A percentile compares a stretch with the other conserved stretches of the same genome.
Conservation (phyloP, 441 rosid species). For the Melastoma candidum region DNA sequence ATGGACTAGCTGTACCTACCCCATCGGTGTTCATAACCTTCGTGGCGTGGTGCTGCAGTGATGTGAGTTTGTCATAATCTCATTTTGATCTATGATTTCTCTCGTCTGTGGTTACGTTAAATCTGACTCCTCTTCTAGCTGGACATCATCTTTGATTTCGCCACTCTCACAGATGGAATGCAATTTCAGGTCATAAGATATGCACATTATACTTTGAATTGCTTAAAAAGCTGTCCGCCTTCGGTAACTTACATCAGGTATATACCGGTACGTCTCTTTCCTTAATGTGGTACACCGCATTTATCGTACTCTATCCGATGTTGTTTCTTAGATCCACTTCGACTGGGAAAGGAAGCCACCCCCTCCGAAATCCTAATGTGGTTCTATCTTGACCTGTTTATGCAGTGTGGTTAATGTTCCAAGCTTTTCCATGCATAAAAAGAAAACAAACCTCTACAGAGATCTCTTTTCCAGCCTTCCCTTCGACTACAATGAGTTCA, state of each 20-base stretch:
- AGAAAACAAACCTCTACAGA: slow-evolving; percentile 43
- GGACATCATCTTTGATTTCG: slow-evolving; percentile 5
- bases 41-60: slow-evolving; percentile 59
- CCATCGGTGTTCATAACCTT: slow-evolving; percentile 63
- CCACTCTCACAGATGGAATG: background rate
- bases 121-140: background rate
- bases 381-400: slow-evolving; percentile 5
- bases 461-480: slow-evolving; percentile 43
- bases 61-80: slow-evolving; percentile 34
- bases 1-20: background rate
- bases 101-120: background rate
- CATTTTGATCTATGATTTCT: slow-evolving; percentile 1
- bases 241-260: slow-evolving; percentile 76
- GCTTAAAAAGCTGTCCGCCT: slow-evolving; percentile 44
- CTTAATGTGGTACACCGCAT: slow-evolving; percentile 58
- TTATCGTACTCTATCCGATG: slow-evolving; percentile 49
- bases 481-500: slow-evolving; percentile 44
- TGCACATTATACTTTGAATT: slow-evolving; percentile 53
- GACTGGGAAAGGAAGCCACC: background rate
- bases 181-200: slow-evolving; percentile 63
- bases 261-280: background rate
- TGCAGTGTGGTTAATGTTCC: slow-evolving; percentile 69
- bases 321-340: background rate
- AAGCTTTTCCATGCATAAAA: slow-evolving; percentile 53
- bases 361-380: slow-evolving; percentile 1